Base-by-base conservation (phyloP, 1,284 basidiomycete species). In the Kalmanozyma brasiliensis region DNA sequence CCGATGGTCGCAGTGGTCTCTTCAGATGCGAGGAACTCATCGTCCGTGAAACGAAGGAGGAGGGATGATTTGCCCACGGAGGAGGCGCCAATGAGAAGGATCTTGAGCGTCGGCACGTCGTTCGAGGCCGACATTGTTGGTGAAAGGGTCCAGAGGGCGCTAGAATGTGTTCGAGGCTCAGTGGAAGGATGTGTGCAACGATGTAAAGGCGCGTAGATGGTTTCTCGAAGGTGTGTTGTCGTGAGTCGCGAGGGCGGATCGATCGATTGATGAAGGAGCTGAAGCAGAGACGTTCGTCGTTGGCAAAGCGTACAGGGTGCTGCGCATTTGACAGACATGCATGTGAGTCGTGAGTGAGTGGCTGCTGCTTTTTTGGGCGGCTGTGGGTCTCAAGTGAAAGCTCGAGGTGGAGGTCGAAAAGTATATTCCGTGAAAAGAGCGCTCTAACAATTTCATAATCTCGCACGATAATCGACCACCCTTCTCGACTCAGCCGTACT, bases 11-110 rank as follows among this genome's bases (percentile, higher is more conserved):
- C 92, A 53, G 89, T 91, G 38, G 91, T 89, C 84, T 98, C 95
- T 79, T 98, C 95, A 77, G 96, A 92, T 20, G 91, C 89, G 29
- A 98, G 85, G 88, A 94, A 98, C 75, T 93, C 92, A 83, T 97
- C 92, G 81, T 98, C 94, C 4, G 94, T 95, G 85, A 97, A 98
- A 8, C 95, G 87, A 7, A 98, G 85, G 1, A 98, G 84, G 8
- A 98, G 85, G 63, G 92, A 94, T 61, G 92, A 86, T 76, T 87
- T 87, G 74, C 94, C 94, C 16, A 97, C 94, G 7, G 91, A 92
- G 5, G 93, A 93, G 81, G 95, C 94, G 19, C 93, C 86, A 29
- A 87, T 86, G 37, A 87, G 81, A 16, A 87, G 78, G 19, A 87
- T 76, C 78, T 87, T 86, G 74, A 86, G 83, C 17, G 78, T 80